Evolutionary conservation across 768 basidiomycete genomes (phyloP), one percentile per base, ranked within the genome.

Genomic region (Rhizopogon sp.): DNA sequence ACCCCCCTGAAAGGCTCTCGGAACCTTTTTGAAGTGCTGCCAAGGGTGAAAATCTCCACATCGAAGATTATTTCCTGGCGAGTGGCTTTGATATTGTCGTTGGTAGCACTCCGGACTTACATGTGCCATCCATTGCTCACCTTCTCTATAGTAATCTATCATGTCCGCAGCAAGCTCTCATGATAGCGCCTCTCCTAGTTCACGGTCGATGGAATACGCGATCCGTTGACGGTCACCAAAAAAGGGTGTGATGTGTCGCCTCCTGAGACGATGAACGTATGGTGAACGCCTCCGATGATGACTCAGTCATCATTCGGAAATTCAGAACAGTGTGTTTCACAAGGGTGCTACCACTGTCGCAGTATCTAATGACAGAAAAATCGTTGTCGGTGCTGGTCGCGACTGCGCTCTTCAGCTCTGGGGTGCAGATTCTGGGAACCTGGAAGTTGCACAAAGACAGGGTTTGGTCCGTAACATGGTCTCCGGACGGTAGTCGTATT

Each of bases 381-480:
- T 25, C 25, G 4, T 25, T 7, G 65, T 64, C 43, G 63, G 56
- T 49, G 66, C 63, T 11, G 62, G 61, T 13, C 51, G 11, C 3
- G 65, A 66, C 9, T 61, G 64, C 45, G 25, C 39, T 6, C 59
- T 68, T 14, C 39, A 61, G 22, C 14, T 68, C 20, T 67, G 65
- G 65, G 53, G 33, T 46, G 42, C 65, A 56, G 43, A 55, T 43
- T 63, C 66, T 0, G 61, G 44, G 9, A 9, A 43, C 8, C 56
- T 56, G 65, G 29, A 56, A 58, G n/a, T 28, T 33, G 20, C 64
- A 57, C 8, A 44, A 20, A 20, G 20, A 20, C 20, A 20, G 20
- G 2, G 20, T 66, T 17, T 50, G 28, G 43, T 63, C 61, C 17
- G 39, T 66, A 41, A 44, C 43, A 10, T 67, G 67, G 56, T 66